Evolutionary conservation across 495 filamentous ascomycete species (phyloP).

Genomic region (Lepidopterella palustris): DNA sequence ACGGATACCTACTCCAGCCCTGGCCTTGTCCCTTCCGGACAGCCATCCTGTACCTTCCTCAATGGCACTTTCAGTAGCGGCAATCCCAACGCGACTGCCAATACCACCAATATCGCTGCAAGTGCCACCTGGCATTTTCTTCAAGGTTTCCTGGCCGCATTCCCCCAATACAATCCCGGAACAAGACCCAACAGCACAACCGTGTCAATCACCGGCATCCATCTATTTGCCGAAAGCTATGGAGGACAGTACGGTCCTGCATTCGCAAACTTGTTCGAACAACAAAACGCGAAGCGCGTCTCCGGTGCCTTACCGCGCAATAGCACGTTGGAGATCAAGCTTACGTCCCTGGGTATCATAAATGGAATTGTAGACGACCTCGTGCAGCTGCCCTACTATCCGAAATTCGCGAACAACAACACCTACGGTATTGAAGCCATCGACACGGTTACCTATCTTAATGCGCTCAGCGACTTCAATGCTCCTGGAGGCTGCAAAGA

Average conservation of each 20-base stretch:
- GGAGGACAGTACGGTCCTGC: constrained; percentile 45
- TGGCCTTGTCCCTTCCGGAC: constrained; percentile 16
- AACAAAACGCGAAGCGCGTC: constrained; percentile 37
- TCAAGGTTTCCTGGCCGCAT: constrained; percentile 57
- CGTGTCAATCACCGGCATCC: constrained; percentile 37
- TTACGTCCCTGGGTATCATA: constrained; percentile 41
- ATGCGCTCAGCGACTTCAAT: constrained; percentile 21
- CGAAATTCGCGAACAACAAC: constrained; percentile 36
- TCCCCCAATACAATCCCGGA: constrained; percentile 58
- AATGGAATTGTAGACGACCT: constrained; percentile 40
- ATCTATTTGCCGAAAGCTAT: constrained; percentile 45
- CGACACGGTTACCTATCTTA: constrained; percentile 25
- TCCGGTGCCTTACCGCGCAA: constrained; percentile 34
- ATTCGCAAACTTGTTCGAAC: constrained; percentile 41
- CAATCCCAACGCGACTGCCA: constrained; percentile 48
- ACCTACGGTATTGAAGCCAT: constrained; percentile 36
- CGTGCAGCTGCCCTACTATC: constrained; percentile 30
- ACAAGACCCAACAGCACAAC: constrained; percentile 40
- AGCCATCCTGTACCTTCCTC: constrained; percentile 42
- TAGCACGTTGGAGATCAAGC: constrained; percentile 39
- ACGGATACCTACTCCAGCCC: constrained; percentile 23
- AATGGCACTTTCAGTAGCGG: constrained; percentile 61
- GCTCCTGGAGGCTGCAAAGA: constrained; percentile 23
- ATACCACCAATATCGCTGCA: constrained; percentile 60
- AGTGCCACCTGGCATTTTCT: constrained; percentile 63